Percentiles rank a stretch among this genome's conserved stretches.
Conservation (phyloP, 2,329 filamentous ascomycete species). For the Scedosporium dehoogii region DNA sequence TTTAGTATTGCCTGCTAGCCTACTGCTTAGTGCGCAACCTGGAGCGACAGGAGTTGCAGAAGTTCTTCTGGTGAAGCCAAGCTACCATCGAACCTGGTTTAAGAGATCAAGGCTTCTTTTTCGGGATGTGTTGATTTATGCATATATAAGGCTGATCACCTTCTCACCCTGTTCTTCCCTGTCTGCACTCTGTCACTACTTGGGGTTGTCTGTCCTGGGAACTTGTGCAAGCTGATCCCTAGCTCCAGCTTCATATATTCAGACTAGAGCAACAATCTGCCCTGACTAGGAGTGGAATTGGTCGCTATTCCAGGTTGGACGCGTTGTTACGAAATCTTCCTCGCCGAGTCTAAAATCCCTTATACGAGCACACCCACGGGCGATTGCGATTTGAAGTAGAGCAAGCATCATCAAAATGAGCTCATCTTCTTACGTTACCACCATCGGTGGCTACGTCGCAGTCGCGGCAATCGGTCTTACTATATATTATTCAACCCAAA, state of each 20-base stretch:
- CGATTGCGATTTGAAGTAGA: no score
- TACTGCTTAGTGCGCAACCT: not conserved
- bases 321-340: no score
- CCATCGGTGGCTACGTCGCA: constrained; percentile 25
- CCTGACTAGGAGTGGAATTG: no score
- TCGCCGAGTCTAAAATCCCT: not conserved
- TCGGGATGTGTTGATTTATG: not conserved
- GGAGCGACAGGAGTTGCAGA: not conserved
- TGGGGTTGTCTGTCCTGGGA: not conserved
- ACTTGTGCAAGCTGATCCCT: not conserved
- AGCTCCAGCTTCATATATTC: no score
- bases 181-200: not conserved
- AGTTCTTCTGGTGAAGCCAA: not conserved
- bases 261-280: no score
- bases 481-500: constrained; percentile 22
- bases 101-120: not conserved
- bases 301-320: no score
- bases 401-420: constrained; percentile 10
- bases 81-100: not conserved
- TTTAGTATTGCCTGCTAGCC: not conserved
- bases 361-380: no score
- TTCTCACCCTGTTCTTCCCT: not conserved
- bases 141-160: not conserved
- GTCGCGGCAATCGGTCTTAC: constrained; percentile 25
- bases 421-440: constrained; percentile 14